phyloP scores from a whole-genome alignment of 352 stramenopile species.

The Globisporangium cystogenes region DNA sequence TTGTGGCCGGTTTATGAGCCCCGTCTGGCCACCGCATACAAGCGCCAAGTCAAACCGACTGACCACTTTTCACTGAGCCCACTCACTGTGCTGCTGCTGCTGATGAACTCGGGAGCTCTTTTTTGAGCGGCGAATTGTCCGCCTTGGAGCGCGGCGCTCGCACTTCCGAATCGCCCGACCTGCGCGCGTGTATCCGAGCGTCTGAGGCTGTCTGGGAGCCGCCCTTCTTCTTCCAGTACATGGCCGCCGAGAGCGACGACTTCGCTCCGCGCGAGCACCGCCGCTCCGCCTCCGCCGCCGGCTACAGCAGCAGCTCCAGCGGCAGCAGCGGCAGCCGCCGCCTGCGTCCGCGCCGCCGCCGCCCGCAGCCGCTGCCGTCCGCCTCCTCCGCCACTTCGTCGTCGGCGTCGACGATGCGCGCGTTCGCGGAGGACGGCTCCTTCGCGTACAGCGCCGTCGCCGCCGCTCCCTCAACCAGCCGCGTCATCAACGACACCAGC shows the following conservation, averaged over 20 bases:
- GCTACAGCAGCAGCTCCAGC: conserved; percentile 7
- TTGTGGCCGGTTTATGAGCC: not conserved
- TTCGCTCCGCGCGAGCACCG: conserved; percentile 1
- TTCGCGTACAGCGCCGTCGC: conserved; percentile 5
- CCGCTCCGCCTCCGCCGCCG: conserved; percentile 1
- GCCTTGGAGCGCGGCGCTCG: too few relatives aligned
- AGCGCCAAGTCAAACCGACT: not conserved
- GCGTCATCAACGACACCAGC: not conserved
- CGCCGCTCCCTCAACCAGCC: too few relatives aligned
- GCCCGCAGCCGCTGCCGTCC: too few relatives aligned
- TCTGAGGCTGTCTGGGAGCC: too few relatives aligned
- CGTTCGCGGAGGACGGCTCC: conserved; percentile 12
- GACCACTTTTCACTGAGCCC: not conserved
- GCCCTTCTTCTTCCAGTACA: not conserved
- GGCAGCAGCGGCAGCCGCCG: not conserved
- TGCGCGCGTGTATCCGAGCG: too few relatives aligned
- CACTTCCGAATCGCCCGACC: not conserved
- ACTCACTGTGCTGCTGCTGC: not conserved
- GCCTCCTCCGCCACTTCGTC: too few relatives aligned
- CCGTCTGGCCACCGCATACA: not conserved
- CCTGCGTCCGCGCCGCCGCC: not conserved
- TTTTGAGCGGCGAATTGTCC: too few relatives aligned
- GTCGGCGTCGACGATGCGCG: not conserved
- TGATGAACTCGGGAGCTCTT: too few relatives aligned
- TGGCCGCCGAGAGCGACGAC: conserved; percentile 9